Base-by-base conservation (phyloP, 2,329 filamentous ascomycete genomes). In the Colletotrichum magnum region DNA sequence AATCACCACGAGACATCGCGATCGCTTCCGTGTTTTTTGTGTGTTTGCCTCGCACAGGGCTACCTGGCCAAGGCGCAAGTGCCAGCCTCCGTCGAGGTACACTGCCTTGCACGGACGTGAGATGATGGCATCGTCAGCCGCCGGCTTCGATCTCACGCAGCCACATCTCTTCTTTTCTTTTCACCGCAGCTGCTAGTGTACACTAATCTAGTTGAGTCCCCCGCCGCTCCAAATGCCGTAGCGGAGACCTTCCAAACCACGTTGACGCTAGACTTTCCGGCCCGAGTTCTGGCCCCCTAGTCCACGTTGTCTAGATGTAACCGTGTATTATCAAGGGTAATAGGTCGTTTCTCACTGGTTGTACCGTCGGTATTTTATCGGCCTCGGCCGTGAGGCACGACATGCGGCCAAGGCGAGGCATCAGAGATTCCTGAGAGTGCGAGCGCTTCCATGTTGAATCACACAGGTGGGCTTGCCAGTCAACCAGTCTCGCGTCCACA, bases 391-490 rank as follows among this genome's bases (percentile, higher is more conserved):
- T 66, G 50, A 60, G 62, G 51, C 62, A 56, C 50, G 57, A 18
- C 16, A 60, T 66, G 66, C 66, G 56, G 66, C 66, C 62, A 69
- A 69, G 66, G n/a, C 43, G 47, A 43, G 50, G 26, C 56, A 66
- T 69, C 50, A 59, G 56, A 60, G 50, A 43, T 58, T 48, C 66
- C 62, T 36, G 56, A 56, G 50, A 39, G n/a, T 13, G 41, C 24
- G 65, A 32, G 43, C 62, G 62, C 62, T 50, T 60, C 51, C 51
- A 21, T 21, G 16, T 43, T 66, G 56, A 69, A 69, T 61, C 62
- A 69, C 56, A 47, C n/a, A 16, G 28, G 51, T 15, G 39, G 15
- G 36, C 16, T 69, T 56, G 18, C 18, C 18, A 18, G 18, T 18
- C 18, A 18, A 59, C 36, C 52, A 66, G 47, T 66, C 43, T 61